Evolutionary conservation across 306 rosid species (phyloP).

Genomic region (Ziziphus jujuba): DNA sequence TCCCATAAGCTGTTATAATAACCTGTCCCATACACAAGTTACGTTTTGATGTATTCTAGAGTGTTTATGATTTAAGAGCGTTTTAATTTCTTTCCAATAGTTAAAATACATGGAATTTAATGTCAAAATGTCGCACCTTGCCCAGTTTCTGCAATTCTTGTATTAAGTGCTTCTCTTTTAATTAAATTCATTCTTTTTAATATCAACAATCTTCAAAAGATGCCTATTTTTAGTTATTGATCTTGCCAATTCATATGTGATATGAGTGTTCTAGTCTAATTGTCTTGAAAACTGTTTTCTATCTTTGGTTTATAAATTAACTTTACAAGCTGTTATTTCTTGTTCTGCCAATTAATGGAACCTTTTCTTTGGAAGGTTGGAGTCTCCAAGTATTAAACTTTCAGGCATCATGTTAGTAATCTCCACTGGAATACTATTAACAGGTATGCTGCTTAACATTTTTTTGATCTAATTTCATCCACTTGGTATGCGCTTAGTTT

Average conservation of each 20-base stretch:
- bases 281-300: not conserved
- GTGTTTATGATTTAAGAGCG: not conserved
- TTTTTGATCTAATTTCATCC: not conserved
- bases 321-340: conserved; percentile 13
- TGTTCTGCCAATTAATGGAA: conserved; percentile 31
- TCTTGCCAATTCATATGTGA: conserved; percentile 4
- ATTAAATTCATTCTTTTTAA: not conserved
- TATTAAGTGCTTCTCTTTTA: not conserved
- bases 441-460: conserved; percentile 50
- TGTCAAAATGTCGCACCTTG: not conserved
- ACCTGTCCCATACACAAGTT: no score
- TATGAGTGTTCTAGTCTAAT: conserved; percentile 10
- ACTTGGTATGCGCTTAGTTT: conserved; percentile 9
- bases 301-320: conserved; percentile 7
- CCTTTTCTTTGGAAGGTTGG: conserved; percentile 70
- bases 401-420: conserved; percentile 84
- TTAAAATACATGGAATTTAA: not conserved
- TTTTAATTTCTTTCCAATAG: not conserved
- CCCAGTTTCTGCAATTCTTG: not conserved
- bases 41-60: no score
- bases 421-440: conserved; percentile 80
- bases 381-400: conserved; percentile 75
- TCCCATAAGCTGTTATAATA: no score
- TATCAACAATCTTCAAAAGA: not conserved
- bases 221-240: not conserved